Conservation (phyloP, 108 stramenopile species). For the Fistulifera pelliculosa region DNA sequence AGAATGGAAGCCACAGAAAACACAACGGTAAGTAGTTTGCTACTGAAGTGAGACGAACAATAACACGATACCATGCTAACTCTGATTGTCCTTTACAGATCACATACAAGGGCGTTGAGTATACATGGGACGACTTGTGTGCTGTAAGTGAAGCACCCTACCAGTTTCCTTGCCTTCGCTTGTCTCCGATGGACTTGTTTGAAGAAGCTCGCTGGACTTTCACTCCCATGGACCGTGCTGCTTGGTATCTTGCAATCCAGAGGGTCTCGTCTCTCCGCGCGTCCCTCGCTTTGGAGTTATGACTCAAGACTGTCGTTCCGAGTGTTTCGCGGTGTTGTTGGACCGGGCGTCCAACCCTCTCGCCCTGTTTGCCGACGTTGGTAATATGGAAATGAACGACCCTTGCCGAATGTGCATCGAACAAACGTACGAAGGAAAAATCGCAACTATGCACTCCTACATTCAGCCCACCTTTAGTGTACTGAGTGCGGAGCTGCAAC, state of each 20-base stretch:
- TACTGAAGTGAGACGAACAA: not conserved
- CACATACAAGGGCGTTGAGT: constrained; percentile 7
- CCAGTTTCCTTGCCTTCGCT: constrained; percentile 28
- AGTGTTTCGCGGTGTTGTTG: constrained; percentile 5
- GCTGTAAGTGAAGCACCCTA: constrained; percentile 17
- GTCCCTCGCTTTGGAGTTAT: constrained; percentile 31
- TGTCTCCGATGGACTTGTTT: constrained; percentile 41
- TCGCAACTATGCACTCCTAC: constrained; percentile 1
- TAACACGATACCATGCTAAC: not conserved
- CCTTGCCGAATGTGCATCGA: constrained; percentile 34
- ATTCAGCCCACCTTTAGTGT: constrained; percentile 11
- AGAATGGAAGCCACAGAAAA: constrained; percentile 25
- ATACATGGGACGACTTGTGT: constrained; percentile 34
- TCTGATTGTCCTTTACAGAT: constrained; percentile 9
- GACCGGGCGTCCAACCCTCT: constrained; percentile 12
- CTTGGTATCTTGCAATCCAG: constrained; percentile 29
- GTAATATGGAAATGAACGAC: constrained; percentile 32
- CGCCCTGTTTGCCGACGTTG: constrained; percentile 28
- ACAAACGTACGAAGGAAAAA: constrained; percentile 15
- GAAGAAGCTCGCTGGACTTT: constrained; percentile 37
- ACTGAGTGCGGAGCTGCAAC: constrained; percentile 4
- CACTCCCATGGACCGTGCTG: constrained; percentile 19
- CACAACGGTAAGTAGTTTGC: constrained; percentile 23
- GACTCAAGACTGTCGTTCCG: constrained; percentile 10
- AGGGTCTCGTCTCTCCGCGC: constrained; percentile 21